These are phyloP conservation scores for Lasiosphaeris hirsuta DNA, from an alignment of 495 filamentous ascomycete species.

Conservation along the genomic window DNA sequence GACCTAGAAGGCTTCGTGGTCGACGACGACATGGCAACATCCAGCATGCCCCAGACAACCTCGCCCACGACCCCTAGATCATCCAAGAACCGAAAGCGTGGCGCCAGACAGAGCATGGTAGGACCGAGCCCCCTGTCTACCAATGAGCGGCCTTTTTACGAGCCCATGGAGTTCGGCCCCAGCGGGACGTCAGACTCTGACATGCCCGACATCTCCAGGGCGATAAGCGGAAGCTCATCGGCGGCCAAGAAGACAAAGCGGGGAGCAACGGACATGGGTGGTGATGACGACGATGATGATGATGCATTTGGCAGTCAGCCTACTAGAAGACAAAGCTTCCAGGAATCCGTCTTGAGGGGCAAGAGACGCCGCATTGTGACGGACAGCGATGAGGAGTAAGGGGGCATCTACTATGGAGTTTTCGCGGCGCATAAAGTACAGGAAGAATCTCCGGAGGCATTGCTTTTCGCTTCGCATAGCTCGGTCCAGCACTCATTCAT, in stretches of 20 bases:
- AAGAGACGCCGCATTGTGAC: neutral
- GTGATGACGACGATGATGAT: neutral
- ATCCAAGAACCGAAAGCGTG: neutral
- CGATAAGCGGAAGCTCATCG: neutral
- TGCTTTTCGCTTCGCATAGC: neutral
- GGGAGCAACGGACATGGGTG: neutral
- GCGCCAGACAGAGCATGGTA: too few species aligned
- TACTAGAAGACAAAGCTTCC: neutral
- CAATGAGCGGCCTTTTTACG: neutral
- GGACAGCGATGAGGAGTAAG: conserved; percentile 2
- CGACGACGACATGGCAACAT: conserved; percentile 39
- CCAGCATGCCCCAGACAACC: conserved; percentile 32
- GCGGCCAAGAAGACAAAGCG: neutral
- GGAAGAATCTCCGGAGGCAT: neutral
- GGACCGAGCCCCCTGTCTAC: too few species aligned
- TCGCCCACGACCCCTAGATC: conserved; percentile 28
- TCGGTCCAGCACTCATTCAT: too few species aligned
- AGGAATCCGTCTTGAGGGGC: neutral
- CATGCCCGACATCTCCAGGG: neutral
- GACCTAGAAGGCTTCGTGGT: conserved; percentile 47
- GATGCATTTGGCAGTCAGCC: neutral
- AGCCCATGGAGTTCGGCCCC: conserved; percentile 52
- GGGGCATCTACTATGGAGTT: neutral
- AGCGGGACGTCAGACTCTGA: conserved; percentile 50
- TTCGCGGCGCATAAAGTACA: neutral